phyloP scores from a whole-genome alignment of 371 early-diverging fungal genomes.

The Rhizomucor pusillus region DNA sequence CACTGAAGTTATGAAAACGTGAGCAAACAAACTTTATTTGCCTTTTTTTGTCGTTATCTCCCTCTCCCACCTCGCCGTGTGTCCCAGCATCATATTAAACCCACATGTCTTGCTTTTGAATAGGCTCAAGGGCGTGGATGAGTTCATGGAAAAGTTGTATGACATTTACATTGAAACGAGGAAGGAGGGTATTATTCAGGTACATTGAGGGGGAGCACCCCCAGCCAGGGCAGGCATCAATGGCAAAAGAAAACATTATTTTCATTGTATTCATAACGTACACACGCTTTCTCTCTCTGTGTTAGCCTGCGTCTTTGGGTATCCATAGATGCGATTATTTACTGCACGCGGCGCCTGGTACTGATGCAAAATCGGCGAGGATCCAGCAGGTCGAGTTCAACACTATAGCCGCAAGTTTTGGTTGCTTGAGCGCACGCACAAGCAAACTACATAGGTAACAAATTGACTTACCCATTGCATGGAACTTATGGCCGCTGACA shows the following conservation, averaged over 20 bases:
- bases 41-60: background rate
- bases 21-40: slow-evolving; percentile 1
- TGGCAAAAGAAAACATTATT: too few relatives aligned
- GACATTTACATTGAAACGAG: slow-evolving; percentile 70
- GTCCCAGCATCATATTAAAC: background rate
- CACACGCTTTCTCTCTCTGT: slow-evolving; percentile 1
- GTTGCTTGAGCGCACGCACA: slow-evolving; percentile 75
- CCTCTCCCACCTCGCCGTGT: too few relatives aligned
- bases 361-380: slow-evolving; percentile 33
- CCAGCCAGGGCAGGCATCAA: too few relatives aligned
- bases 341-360: slow-evolving; percentile 61
- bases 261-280: too few relatives aligned
- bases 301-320: slow-evolving; percentile 70
- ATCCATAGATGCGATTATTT: slow-evolving; percentile 94
- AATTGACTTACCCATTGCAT: too few relatives aligned
- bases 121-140: slow-evolving; percentile 80
- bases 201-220: slow-evolving; percentile 12
- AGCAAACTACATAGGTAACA: slow-evolving; percentile 77
- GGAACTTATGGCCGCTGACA: background rate
- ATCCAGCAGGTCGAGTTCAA: slow-evolving; percentile 97
- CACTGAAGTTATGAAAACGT: slow-evolving; percentile 70
- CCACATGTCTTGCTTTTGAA: slow-evolving; percentile 2
- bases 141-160: slow-evolving; percentile 77
- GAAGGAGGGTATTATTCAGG: slow-evolving; percentile 64
- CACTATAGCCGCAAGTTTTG: slow-evolving; percentile 92